Conservation (phyloP, 192 early-diverging fungal genomes). For the Spizellomyces punctatus region DNA sequence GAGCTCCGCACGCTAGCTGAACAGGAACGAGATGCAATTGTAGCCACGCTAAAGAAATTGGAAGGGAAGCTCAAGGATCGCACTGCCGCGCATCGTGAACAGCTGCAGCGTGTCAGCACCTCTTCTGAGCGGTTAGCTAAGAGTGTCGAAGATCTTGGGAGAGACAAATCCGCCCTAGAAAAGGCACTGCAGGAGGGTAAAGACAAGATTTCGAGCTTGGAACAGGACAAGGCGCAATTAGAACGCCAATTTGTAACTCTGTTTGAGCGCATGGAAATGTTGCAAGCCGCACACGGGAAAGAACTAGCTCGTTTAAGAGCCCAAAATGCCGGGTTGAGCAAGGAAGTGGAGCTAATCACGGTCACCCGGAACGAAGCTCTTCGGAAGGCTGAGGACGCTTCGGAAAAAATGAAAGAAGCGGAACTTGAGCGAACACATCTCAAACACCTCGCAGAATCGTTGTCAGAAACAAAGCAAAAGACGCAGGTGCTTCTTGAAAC, state of each 20-base stretch:
- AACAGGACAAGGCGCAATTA: constrained; percentile 20
- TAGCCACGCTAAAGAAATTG: constrained; percentile 3
- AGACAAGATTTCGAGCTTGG: background rate
- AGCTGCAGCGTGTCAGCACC: background rate
- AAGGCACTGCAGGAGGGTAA: constrained; percentile 11
- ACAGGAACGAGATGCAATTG: background rate
- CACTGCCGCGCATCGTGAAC: background rate
- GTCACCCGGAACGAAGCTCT: background rate
- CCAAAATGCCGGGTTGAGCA: background rate
- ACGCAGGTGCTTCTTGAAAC: constrained; percentile 29
- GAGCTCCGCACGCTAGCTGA: constrained; percentile 5
- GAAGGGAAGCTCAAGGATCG: background rate
- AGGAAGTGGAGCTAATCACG: constrained; percentile 16
- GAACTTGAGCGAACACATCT: constrained; percentile 30
- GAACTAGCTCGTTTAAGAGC: background rate
- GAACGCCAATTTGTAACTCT: constrained; percentile 10
- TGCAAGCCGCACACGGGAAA: constrained; percentile 11
- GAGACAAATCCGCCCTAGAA: constrained; percentile 9
- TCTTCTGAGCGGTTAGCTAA: background rate
- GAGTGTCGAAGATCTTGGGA: background rate
- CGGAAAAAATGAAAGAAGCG: constrained; percentile 19
- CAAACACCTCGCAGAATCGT: constrained; percentile 23
- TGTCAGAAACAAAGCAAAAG: constrained; percentile 33
- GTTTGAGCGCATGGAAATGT: constrained; percentile 10
- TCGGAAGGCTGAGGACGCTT: background rate